Base-by-base conservation (phyloP, 345 rosid species). In the Bruguiera parviflora region DNA sequence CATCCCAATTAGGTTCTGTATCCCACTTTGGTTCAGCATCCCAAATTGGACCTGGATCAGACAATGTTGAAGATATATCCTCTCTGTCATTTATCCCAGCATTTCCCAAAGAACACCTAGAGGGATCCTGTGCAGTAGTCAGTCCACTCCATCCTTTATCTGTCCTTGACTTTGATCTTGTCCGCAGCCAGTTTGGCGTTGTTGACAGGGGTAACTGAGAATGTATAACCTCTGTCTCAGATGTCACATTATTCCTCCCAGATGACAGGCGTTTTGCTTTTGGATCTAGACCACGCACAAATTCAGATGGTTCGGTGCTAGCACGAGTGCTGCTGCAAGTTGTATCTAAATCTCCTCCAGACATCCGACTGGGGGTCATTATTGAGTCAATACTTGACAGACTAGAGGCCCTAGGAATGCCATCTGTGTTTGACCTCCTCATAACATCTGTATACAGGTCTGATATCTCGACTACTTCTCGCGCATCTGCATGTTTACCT, bases 11-110 rank as follows among this genome's bases (percentile, higher is more conserved):
- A 70, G 89, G 83, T 56, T 90, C 96, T 5, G 78, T 16, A 73
- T 92, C 98, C 99, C 99, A 90, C 81, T 84, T 95, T 22, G 99
- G 99, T 75, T 85, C 99, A 32, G 96, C 80, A 80, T 95, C 99
- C 99, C 99, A 95, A 59, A 95, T 95, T 10, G 99, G 96, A 81
- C 99, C 97, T 24, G 97, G 99, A 79, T 92, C 96, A 51, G 99
- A 95, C 70, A 95, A 77, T 46, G 99, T 92, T 22, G 99, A 95
- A 47, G 99, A 95, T 53, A 87, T 87, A 71, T 95, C 99, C 79
- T 95, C 99, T 77, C 87, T 87, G 76, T 95, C 99, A 78, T 88
- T 85, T 68, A 84, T 82, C 51, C 80, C 87, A 6, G 83, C 71
- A 79, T 86, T 92, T 61, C 96, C 97, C 96, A 93, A 87, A 47